A percentile compares a stretch with the other conserved stretches of the same genome.
phyloP scores from a whole-genome alignment of 129 eudicot genomes.

The Daucus carota region DNA sequence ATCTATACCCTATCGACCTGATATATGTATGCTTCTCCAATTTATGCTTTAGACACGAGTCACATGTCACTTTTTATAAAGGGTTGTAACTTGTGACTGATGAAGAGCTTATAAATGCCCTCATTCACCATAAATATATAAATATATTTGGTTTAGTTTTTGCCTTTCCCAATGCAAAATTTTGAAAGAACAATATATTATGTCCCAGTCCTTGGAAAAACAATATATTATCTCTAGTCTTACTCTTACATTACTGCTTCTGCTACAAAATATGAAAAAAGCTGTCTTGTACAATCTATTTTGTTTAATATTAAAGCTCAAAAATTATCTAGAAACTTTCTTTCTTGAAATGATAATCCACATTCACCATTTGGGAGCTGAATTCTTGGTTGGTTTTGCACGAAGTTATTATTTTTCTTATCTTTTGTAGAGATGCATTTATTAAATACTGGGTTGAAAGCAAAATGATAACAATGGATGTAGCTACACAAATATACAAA shows the following conservation, averaged over 20 bases:
- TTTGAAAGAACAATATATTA: not conserved
- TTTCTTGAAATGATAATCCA: not conserved
- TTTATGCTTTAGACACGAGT: not conserved
- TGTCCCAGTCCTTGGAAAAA: not conserved
- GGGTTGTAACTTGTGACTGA: not conserved
- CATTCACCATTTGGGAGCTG: not conserved
- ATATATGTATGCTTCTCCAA: not conserved
- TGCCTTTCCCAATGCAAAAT: not conserved
- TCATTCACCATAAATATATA: no score
- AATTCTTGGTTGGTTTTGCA: not conserved
- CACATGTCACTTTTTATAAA: no score
- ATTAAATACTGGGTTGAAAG: conserved; percentile 57
- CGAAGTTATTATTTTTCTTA: not conserved
- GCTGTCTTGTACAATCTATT: not conserved
- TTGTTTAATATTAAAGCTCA: not conserved
- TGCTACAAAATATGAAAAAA: not conserved
- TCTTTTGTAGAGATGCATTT: conserved; percentile 44
- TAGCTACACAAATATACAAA: conserved; percentile 42
- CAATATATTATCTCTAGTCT: not conserved
- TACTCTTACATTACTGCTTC: not conserved
- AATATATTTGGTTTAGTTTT: not conserved
- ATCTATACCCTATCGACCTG: no score
- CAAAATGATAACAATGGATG: conserved; percentile 55
- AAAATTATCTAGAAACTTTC: not conserved
- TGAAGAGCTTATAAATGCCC: no score